phyloP scores from a whole-genome alignment of 345 rosid species.

The Capsella bursapastoris region DNA sequence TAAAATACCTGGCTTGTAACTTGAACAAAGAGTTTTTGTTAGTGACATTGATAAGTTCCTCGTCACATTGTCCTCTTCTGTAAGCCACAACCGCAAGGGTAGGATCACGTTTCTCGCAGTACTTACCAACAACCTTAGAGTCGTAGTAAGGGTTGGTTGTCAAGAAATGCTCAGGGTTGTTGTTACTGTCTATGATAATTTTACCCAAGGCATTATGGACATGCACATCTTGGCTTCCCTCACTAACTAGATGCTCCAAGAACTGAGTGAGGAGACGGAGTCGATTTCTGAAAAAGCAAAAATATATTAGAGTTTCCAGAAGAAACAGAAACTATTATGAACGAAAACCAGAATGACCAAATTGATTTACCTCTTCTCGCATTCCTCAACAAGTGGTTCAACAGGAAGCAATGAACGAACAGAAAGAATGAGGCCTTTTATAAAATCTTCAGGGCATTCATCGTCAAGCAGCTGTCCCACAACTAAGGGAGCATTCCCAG shows the following conservation, averaged over 20 bases:
- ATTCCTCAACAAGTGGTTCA: slow-evolving; percentile 86
- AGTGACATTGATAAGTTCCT: slow-evolving; percentile 95
- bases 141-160: slow-evolving; percentile 98
- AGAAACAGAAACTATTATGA: slow-evolving; percentile 7
- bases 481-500: slow-evolving; percentile 97
- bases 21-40: slow-evolving; percentile 96
- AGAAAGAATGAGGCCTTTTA: slow-evolving; percentile 96
- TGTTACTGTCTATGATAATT: slow-evolving; percentile 97
- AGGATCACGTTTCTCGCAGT: slow-evolving; percentile 99
- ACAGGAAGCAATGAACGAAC: slow-evolving; percentile 83
- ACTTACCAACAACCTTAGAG: slow-evolving; percentile 96
- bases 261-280: slow-evolving; percentile 99
- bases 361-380: slow-evolving; percentile 74
- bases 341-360: slow-evolving; percentile 22
- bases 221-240: slow-evolving; percentile 99
- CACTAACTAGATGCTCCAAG: slow-evolving; percentile 99
- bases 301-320: slow-evolving; percentile 36
- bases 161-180: slow-evolving; percentile 98
- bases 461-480: slow-evolving; percentile 94
- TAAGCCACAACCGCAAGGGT: slow-evolving; percentile 98
- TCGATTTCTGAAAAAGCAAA: slow-evolving; percentile 73
- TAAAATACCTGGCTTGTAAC: slow-evolving; percentile 90
- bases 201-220: slow-evolving; percentile 99
- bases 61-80: slow-evolving; percentile 97
- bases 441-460: slow-evolving; percentile 98